Base-by-base conservation (phyloP, 2,329 filamentous ascomycete genomes). In the Apiospora marii region DNA sequence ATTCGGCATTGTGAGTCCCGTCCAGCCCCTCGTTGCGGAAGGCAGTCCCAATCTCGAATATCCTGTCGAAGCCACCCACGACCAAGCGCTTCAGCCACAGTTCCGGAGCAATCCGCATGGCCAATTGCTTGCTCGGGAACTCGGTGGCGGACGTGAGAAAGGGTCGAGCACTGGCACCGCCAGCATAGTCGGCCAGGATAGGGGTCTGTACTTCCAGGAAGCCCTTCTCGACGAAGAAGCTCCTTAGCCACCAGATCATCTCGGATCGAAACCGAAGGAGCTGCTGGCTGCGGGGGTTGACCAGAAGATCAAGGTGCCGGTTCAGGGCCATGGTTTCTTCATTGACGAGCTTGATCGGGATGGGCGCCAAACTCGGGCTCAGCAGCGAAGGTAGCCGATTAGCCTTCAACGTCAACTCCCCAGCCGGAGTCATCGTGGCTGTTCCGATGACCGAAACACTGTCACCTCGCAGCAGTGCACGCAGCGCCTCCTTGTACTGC, bases 11-110 rank as follows among this genome's bases (percentile, higher is more conserved):
- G 81, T 99, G 96, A 0, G 94, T 98, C 43, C 89, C 89, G 81
- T 98, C 95, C 48, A 98, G 84, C 81, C 94, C 94, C 84, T 99
- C 96, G 80, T 99, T 99, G 61, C 96, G 91, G 83, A 99, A 99
- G 16, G 92, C 91, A 4, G 94, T 92, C 0, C 96, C 96, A 75
- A 99, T 95, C 83, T 99, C 96, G 79, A 97, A 99, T 37, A 99
- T 91, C 74, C 88, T 91, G 77, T 97, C 93, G 74, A 98, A 91
- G 2, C 95, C 96, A 69, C 95, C 96, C 24, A 98, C 89, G 0
- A 98, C 91, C 67, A 99, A 86, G 12, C 96, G 90, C 85, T 99
- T 99, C 58, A 99, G 89, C 92, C 95, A 98, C 48, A 99, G 85
- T 83, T 99, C 96, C 0, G 96, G 96, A 3, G 96, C 96, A 77